Evolutionary conservation across 495 filamentous ascomycete species (phyloP).

Genomic region (Aspergillus panamensis): DNA sequence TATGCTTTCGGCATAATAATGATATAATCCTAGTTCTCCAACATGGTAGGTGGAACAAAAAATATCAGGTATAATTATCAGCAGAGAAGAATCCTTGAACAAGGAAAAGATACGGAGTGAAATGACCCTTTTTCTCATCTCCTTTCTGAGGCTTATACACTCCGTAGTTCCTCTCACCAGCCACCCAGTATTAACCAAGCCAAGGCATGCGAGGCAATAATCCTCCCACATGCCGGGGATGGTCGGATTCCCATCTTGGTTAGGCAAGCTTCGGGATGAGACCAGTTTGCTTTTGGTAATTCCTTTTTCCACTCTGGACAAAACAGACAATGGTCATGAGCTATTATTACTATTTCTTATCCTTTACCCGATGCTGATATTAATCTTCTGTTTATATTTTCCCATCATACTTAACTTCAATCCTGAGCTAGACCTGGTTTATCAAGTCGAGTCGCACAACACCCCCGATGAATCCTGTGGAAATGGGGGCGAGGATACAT

Average conservation of each 20-base stretch:
- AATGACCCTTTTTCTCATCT: neutral
- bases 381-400: neutral
- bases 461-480: conserved; percentile 2
- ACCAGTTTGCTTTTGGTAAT: neutral
- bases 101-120: neutral
- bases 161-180: neutral
- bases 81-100: too few relatives aligned
- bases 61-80: too few relatives aligned
- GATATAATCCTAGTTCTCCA: conserved; percentile 9
- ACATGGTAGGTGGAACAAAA: neutral
- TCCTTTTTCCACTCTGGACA: neutral
- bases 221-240: conserved; percentile 9
- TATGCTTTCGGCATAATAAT: conserved; percentile 10
- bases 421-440: too few relatives aligned
- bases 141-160: conserved; percentile 1
- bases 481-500: neutral
- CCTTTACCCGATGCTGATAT: neutral
- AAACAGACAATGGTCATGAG: neutral
- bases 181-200: conserved; percentile 5
- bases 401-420: neutral
- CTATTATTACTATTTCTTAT: neutral
- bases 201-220: conserved; percentile 9
- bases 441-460: neutral
- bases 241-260: neutral
- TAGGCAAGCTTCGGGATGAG: neutral